Conservation (phyloP, 257 asterid species). For the Schizonepeta tenuifolia region DNA sequence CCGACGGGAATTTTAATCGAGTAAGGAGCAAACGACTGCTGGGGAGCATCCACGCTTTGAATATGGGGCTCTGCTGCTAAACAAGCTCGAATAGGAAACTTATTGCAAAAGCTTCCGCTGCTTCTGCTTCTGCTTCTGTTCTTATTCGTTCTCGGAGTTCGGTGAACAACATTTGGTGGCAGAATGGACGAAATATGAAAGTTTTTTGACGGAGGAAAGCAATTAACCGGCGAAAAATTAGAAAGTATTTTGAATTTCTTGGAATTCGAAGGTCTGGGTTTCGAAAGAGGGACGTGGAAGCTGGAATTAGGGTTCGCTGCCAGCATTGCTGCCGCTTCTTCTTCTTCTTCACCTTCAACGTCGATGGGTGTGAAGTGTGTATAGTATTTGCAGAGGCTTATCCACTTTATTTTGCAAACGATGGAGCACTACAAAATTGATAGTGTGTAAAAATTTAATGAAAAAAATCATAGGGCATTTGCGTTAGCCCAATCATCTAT, state of each 20-base stretch:
- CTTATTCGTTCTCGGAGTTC: conserved; percentile 39
- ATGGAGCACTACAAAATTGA: background rate
- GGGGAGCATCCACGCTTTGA: conserved; percentile 41
- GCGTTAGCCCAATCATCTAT: background rate
- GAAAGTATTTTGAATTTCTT: conserved; percentile 33
- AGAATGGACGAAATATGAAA: conserved; percentile 36
- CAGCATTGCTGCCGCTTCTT: conserved; percentile 40
- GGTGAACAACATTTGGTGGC: conserved; percentile 38
- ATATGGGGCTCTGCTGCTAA: conserved; percentile 37
- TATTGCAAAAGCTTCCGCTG: conserved; percentile 28
- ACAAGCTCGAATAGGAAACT: conserved; percentile 41
- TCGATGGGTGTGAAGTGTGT: conserved; percentile 36
- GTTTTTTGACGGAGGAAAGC: conserved; percentile 28
- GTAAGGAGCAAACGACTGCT: conserved; percentile 50
- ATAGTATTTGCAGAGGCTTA: conserved; percentile 47
- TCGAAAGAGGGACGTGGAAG: conserved; percentile 41
- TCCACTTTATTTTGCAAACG: conserved; percentile 41
- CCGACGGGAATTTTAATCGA: conserved; percentile 84
- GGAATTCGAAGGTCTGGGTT: conserved; percentile 29
- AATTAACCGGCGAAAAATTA: conserved; percentile 32
- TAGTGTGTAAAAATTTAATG: background rate
- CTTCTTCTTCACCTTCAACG: conserved; percentile 37
- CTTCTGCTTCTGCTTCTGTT: conserved; percentile 36
- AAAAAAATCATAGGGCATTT: background rate
- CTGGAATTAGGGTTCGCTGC: conserved; percentile 46